Percentiles rank a stretch among this genome's conserved stretches.
phyloP scores from a whole-genome alignment of 192 early-diverging fungal genomes.

The Coemansia sp. region DNA sequence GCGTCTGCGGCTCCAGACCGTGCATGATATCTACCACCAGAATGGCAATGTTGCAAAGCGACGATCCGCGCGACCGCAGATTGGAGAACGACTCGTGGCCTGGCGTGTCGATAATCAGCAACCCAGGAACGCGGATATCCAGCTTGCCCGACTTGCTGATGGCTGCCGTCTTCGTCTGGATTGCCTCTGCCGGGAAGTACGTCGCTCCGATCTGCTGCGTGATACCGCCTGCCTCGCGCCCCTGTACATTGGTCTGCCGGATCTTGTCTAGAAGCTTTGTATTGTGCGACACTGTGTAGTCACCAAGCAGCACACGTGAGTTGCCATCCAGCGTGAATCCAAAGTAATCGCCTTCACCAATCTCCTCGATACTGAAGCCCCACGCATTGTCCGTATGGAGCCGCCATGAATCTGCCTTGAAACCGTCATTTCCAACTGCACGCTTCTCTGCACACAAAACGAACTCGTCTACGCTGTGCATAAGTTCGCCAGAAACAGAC shows the following conservation, averaged over 20 bases:
- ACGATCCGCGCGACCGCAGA: slow-evolving; percentile 91
- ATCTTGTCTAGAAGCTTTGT: slow-evolving; percentile 99
- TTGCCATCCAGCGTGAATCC: slow-evolving; percentile 60
- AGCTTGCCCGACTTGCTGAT: slow-evolving; percentile 63
- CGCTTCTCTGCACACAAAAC: slow-evolving; percentile 19
- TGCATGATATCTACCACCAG: slow-evolving; percentile 99
- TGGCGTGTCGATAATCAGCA: slow-evolving; percentile 97
- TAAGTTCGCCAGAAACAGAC: slow-evolving; percentile 21
- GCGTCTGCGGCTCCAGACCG: slow-evolving; percentile 96
- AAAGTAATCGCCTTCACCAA: slow-evolving; percentile 54
- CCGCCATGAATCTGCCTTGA: slow-evolving; percentile 8
- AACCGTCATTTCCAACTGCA: background rate
- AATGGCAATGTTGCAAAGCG: slow-evolving; percentile 98
- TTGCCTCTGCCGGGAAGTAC: slow-evolving; percentile 96
- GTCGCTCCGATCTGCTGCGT: slow-evolving; percentile 99
- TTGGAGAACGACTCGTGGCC: slow-evolving; percentile 99
- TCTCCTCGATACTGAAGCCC: slow-evolving; percentile 41
- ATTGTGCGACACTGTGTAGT: slow-evolving; percentile 64
- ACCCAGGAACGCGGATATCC: slow-evolving; percentile 87
- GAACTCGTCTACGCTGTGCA: slow-evolving; percentile 14
- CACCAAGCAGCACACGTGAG: slow-evolving; percentile 56
- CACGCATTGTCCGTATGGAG: slow-evolving; percentile 26
- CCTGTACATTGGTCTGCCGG: slow-evolving; percentile 99
- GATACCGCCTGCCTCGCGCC: slow-evolving; percentile 99
- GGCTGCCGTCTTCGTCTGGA: slow-evolving; percentile 86